Evolutionary conservation across 257 asterid genomes (phyloP).

Genomic region (Lavandula angustifolia): DNA sequence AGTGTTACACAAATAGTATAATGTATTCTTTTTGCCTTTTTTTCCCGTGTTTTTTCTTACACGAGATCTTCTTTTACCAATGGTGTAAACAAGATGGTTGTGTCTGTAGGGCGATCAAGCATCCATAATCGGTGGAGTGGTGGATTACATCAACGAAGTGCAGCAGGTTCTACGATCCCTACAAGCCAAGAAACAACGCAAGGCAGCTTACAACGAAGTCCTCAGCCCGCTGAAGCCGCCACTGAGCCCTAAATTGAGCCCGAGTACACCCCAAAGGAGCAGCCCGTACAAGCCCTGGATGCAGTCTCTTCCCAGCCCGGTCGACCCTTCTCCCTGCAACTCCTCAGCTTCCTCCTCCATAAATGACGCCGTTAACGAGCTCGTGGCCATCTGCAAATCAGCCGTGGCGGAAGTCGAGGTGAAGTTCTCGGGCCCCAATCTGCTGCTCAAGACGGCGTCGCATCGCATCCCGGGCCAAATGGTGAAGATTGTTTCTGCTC

Average conservation of each 20-base stretch:
- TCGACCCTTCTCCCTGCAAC: too few relatives aligned
- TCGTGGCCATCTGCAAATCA: slow-evolving; percentile 88
- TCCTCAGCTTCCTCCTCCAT: too few relatives aligned
- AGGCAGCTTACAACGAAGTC: slow-evolving; percentile 26
- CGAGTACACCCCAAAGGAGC: slow-evolving; percentile 52
- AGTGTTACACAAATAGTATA: too few relatives aligned
- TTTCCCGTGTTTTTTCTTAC: too few relatives aligned
- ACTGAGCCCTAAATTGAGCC: slow-evolving; percentile 64
- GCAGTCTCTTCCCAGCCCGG: too few relatives aligned
- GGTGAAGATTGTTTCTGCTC: slow-evolving; percentile 59
- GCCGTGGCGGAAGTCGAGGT: slow-evolving; percentile 86
- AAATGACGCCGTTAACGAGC: slow-evolving; percentile 42
- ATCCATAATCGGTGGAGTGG: slow-evolving; percentile 84
- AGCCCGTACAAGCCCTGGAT: not conserved
- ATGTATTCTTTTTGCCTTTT: too few relatives aligned
- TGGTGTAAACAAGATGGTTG: too few relatives aligned
- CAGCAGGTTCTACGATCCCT: slow-evolving; percentile 76
- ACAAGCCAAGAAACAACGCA: slow-evolving; percentile 75
- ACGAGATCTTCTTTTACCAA: too few relatives aligned
- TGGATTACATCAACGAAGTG: slow-evolving; percentile 93
- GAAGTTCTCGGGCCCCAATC: slow-evolving; percentile 75
- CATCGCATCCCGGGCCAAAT: slow-evolving; percentile 70
- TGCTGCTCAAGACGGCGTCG: slow-evolving; percentile 65
- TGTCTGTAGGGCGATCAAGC: slow-evolving; percentile 85
- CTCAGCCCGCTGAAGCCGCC: too few relatives aligned